phyloP scores from a whole-genome alignment of 148 eudicot species.

The Rhododendron simsii region DNA sequence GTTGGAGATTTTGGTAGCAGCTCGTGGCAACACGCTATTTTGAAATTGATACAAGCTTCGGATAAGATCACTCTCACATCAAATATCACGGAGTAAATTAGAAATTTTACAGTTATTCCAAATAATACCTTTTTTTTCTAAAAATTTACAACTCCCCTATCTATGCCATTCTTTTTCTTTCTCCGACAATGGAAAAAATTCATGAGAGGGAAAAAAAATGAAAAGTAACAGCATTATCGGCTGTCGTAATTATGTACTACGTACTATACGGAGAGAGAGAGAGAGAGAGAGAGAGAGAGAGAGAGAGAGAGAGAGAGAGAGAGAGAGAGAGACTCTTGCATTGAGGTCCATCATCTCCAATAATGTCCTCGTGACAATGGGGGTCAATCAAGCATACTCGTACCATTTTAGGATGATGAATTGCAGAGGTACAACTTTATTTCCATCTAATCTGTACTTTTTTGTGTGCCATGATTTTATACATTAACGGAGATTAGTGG shows the following conservation, averaged over 20 bases:
- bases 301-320: not conserved
- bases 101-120: too few relatives aligned
- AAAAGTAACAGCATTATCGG: not conserved
- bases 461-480: too few relatives aligned
- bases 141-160: too few relatives aligned
- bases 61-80: too few relatives aligned
- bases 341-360: not conserved
- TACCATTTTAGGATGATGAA: not conserved
- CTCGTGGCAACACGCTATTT: too few relatives aligned
- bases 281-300: not conserved
- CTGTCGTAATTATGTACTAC: not conserved
- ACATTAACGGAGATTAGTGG: too few relatives aligned
- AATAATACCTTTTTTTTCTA: too few relatives aligned
- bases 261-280: not conserved
- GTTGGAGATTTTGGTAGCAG: too few relatives aligned
- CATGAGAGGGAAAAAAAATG: not conserved
- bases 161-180: not conserved
- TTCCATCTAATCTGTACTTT: too few relatives aligned
- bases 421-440: not conserved
- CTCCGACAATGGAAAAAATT: not conserved
- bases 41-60: too few relatives aligned
- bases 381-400: not conserved
- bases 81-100: too few relatives aligned
- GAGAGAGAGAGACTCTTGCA: not conserved
- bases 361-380: not conserved